Evolutionary conservation across 768 basidiomycete genomes (phyloP), one percentile per base, ranked within the genome.

Genomic region (Boletus reticuloceps): DNA sequence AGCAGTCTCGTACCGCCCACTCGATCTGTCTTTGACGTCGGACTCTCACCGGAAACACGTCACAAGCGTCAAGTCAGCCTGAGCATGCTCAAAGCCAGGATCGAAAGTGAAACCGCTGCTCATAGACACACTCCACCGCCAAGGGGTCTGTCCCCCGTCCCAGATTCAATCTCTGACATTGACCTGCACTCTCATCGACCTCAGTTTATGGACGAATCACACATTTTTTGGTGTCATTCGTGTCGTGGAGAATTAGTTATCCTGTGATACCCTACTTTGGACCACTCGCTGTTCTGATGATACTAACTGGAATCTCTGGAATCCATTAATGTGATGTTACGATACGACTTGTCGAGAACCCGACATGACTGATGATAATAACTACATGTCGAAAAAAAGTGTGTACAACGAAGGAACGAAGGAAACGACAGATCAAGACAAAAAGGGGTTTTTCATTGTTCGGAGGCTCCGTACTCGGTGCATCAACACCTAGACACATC

Each of bases 71-170:
- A 84, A 62, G 84, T 91, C 62, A 91, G 89, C 71, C 71, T 94
- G 61, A 84, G 86, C 70, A 94, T 95, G 89, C 82, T 95, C 48
- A 93, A 92, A 66, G 91, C 90, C 20, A 84, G 92, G 42, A 94
- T 94, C 62, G 89, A 93, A 56, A 88, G 89, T 67, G 92, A 94
- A 70, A 74, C 79, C 19, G 82, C 79, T 16, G 60, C 61, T 32
- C 63, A 73, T 16, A 71, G 74, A 37, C 75, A 74, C 32, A 77
- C 82, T 2, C 73, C 78, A 12, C 83, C 83, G 5, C 83, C 82
- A 19, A 75, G 84, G 47, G 75, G 79, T 14, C 72, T 85, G 50
- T 86, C 85, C 37, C 81, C 81, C 22, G 77, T 81, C 31, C 79
- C 79, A 29, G 71, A 70, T 34, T 34, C 58, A 0, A 4, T 40